A percentile compares a stretch with the other conserved stretches of the same genome.
Conservation (phyloP, 1,284 basidiomycete genomes). For the Termitomyces sp. region DNA sequence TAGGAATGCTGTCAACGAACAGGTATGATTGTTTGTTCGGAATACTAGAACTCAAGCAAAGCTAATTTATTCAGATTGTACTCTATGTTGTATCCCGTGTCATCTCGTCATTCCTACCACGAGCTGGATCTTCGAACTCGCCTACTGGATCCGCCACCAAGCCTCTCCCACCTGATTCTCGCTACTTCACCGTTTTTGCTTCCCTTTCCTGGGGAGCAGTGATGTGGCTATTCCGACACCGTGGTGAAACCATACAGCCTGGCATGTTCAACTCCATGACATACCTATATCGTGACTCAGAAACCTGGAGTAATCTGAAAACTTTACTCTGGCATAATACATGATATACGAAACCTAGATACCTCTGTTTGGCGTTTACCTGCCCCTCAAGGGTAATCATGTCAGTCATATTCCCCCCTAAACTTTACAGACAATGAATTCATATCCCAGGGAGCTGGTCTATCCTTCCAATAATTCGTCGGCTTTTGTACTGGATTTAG, state of each 20-base stretch:
- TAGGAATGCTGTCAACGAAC: conserved; percentile 95
- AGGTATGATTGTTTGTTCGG: conserved; percentile 49
- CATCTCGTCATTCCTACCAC: conserved; percentile 82
- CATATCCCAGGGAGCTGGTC: conserved; percentile 28
- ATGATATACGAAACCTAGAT: conserved; percentile 28
- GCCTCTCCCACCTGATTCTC: conserved; percentile 76
- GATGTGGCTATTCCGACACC: conserved; percentile 93
- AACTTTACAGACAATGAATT: background rate
- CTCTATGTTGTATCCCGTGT: conserved; percentile 92
- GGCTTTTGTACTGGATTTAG: conserved; percentile 52
- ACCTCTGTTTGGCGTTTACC: background rate
- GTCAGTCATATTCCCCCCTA: background rate
- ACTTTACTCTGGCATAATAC: conserved; percentile 80
- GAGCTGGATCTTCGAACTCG: conserved; percentile 42
- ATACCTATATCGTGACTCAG: conserved; percentile 79
- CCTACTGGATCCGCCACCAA: conserved; percentile 42
- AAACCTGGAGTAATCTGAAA: conserved; percentile 64
- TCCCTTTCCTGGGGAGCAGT: conserved; percentile 93
- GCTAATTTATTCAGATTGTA: conserved; percentile 67
- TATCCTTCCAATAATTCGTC: conserved; percentile 32
- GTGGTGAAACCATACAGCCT: conserved; percentile 84
- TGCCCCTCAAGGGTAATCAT: background rate
- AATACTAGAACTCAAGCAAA: background rate
- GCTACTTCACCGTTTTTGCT: conserved; percentile 85
- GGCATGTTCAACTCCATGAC: conserved; percentile 88